Percentiles rank a stretch among this genome's conserved stretches.
Evolutionary conservation across 176 grass and related monocot genomes (phyloP).

Genomic region (Chrysopogon serrulatus): DNA sequence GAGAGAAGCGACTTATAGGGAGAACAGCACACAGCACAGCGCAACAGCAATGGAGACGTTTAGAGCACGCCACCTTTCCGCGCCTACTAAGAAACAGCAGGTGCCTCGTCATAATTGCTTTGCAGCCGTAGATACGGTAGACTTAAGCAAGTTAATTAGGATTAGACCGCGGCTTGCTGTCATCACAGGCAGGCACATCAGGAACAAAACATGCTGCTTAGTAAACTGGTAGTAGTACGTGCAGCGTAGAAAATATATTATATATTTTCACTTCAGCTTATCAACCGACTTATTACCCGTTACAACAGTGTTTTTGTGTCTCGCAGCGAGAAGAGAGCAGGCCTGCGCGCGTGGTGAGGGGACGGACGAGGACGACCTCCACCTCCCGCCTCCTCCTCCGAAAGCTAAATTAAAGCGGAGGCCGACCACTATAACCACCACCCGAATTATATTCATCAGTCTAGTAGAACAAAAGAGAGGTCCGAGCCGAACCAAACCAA

Average conservation of each 20-base stretch:
- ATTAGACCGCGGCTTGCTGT: neutral
- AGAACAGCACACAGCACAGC: neutral
- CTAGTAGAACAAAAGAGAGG: neutral
- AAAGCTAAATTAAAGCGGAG: constrained; percentile 22
- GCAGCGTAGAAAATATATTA: neutral
- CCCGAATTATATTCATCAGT: constrained; percentile 1
- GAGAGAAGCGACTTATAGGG: neutral
- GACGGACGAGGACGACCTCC: constrained; percentile 33
- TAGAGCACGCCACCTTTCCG: constrained; percentile 39
- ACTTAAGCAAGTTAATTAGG: neutral
- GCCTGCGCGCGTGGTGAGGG: neutral
- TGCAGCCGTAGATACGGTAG: neutral
- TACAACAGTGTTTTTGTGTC: too few relatives aligned
- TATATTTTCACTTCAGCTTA: too few relatives aligned
- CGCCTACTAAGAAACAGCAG: neutral
- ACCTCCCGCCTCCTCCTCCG: neutral
- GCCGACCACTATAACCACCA: constrained; percentile 42
- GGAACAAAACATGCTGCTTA: neutral
- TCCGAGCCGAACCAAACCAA: neutral
- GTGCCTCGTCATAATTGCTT: too few relatives aligned
- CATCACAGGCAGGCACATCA: neutral
- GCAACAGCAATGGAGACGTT: constrained; percentile 30
- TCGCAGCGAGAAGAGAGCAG: too few relatives aligned
- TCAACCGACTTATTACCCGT: too few relatives aligned
- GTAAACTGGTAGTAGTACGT: neutral